Evolutionary conservation across 768 basidiomycete genomes (phyloP).

Genomic region (Leccinum pellstonianum): DNA sequence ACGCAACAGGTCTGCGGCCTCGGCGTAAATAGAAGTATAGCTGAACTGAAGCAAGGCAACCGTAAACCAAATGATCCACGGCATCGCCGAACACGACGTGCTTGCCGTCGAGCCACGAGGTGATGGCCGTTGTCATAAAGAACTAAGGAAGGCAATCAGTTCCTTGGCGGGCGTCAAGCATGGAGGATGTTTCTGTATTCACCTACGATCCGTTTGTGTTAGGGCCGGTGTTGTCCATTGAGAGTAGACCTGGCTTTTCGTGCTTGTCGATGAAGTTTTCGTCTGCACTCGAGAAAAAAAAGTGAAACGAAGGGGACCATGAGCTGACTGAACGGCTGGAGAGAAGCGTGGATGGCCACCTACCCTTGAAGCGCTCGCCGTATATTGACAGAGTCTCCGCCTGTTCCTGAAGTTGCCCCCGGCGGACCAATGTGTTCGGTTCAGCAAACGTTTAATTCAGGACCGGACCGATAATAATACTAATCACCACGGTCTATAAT

Average conservation of each 20-base stretch:
- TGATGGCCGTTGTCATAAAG: slow-evolving; percentile 73
- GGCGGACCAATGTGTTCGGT: too few species aligned
- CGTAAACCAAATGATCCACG: slow-evolving; percentile 65
- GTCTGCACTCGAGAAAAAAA: slow-evolving; percentile 35
- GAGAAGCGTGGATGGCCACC: slow-evolving; percentile 16
- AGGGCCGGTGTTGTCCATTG: slow-evolving; percentile 86
- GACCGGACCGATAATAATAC: too few species aligned
- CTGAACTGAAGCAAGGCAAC: slow-evolving; percentile 80
- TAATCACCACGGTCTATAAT: too few species aligned
- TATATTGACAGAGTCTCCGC: slow-evolving; percentile 78
- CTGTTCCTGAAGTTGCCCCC: slow-evolving; percentile 89
- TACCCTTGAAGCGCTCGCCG: slow-evolving; percentile 74
- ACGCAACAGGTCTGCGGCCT: slow-evolving; percentile 67
- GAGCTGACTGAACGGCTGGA: neutral
- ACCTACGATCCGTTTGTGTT: slow-evolving; percentile 83
- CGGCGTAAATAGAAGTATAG: slow-evolving; percentile 64
- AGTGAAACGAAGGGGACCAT: neutral
- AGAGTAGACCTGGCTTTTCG: slow-evolving; percentile 62
- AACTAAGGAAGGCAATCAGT: slow-evolving; percentile 41
- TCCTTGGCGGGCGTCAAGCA: neutral
- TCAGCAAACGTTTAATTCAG: too few species aligned
- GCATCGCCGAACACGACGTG: slow-evolving; percentile 3
- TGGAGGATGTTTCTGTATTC: slow-evolving; percentile 8
- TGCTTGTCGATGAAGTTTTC: slow-evolving; percentile 72
- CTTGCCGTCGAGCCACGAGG: slow-evolving; percentile 55